Base-by-base conservation (phyloP, 2,329 filamentous ascomycete genomes). In the Aspergillus ustus region DNA sequence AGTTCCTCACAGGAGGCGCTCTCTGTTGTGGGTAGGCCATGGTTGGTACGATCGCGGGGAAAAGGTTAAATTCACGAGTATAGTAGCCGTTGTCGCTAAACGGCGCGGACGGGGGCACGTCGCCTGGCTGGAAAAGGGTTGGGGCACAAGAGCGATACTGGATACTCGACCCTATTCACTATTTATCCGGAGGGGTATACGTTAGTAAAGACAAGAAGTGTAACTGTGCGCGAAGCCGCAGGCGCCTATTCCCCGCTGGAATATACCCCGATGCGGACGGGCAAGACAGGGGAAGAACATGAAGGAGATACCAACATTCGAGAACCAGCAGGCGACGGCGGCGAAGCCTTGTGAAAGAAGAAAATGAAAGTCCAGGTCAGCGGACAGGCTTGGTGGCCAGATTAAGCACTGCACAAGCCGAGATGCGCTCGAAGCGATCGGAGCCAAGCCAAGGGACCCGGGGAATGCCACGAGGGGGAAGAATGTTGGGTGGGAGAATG, bases 11-110 rank as follows among this genome's bases (percentile, higher is more conserved):
- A 28, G 76, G 76, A 56, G 72, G 73, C 28, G 71, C 72, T 56
- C 72, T 67, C 66, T 75, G 73, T 52, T 67, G 64, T 37, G 70
- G 69, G 52, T 69, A 79, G 59, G 76, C 76, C 77, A 79, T 79
- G 57, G 61, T 55, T 53, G 25, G 59, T 59, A 9, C 15, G 29
- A 46, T 20, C 9, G 40, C 34, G 45, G 22, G 37, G 31, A 31
- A 52, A 49, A 29, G 50, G n/a, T 31, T 43, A 31, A 51, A 15
- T 50, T 25, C 20, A 48, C 15, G n/a, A 25, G 37, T 22, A 25
- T 19, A 13, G 53, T 19, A 13, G 53, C 44, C 8, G 31, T 7
- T 37, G 46, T 48, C 20, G 31, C 50, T 37, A 11, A 34, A 9
- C 22, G n/a, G n/a, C n/a, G 28, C 17, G 22, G 22, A 17, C 13